phyloP scores from a whole-genome alignment of 2,329 filamentous ascomycete species.

The Ophidiomyces ophidiicola region DNA sequence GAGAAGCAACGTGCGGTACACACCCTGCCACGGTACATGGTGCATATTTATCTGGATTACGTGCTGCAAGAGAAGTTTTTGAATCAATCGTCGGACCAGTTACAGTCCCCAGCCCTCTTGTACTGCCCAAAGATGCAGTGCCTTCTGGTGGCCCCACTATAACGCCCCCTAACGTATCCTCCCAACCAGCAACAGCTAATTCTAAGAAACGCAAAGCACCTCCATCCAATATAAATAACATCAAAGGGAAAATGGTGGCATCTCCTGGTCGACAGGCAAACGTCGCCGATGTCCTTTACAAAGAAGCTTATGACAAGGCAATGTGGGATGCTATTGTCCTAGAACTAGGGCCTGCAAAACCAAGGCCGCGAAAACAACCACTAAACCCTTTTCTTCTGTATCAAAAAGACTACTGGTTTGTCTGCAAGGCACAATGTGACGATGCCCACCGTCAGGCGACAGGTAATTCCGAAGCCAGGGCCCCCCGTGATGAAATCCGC shows the following conservation, averaged over 20 bases:
- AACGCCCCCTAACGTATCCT: slow-evolving; percentile 19
- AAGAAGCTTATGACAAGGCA: slow-evolving; percentile 44
- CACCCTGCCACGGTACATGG: slow-evolving; percentile 96
- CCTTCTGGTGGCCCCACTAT: slow-evolving; percentile 18
- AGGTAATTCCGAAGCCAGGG: slow-evolving; percentile 56
- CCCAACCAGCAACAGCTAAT: slow-evolving; percentile 17
- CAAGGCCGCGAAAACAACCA: slow-evolving; percentile 58
- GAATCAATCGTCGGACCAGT: slow-evolving; percentile 73
- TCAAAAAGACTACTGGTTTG: slow-evolving; percentile 60
- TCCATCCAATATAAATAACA: not conserved
- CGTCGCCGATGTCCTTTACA: slow-evolving; percentile 21
- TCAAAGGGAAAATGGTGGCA: not conserved
- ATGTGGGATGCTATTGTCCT: slow-evolving; percentile 46
- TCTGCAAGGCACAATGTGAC: slow-evolving; percentile 54
- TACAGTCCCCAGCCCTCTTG: slow-evolving; percentile 59
- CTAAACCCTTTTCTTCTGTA: slow-evolving; percentile 83
- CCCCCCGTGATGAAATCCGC: slow-evolving; percentile 60
- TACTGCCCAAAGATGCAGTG: slow-evolving; percentile 48
- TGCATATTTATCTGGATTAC: slow-evolving; percentile 83
- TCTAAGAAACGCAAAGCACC: slow-evolving; percentile 20
- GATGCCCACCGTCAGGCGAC: slow-evolving; percentile 53
- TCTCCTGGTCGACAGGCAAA: not conserved
- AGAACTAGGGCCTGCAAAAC: slow-evolving; percentile 61
- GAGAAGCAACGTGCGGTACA: slow-evolving; percentile 89
- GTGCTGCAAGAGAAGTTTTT: slow-evolving; percentile 76